Percentiles rank a stretch among this genome's conserved stretches.
Evolutionary conservation across 31 red algal genomes (phyloP).

Genomic region (Porphyra umbilicalis): DNA sequence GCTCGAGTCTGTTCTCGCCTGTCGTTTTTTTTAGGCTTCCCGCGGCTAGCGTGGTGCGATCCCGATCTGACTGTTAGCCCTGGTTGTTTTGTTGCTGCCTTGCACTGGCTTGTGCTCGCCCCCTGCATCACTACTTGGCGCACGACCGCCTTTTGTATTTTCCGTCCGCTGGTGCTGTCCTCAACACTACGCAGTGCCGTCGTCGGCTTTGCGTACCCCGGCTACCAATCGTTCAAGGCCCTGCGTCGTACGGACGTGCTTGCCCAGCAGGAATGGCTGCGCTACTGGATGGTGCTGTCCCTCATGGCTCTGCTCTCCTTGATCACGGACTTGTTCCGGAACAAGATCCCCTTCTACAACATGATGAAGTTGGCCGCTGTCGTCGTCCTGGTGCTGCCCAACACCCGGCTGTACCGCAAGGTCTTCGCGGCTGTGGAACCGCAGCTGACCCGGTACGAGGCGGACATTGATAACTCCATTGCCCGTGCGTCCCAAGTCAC

Average conservation of each 20-base stretch:
- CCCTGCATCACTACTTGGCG: too few relatives aligned
- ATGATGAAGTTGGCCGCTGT: constrained; percentile 46
- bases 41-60: too few relatives aligned
- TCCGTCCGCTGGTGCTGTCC: too few relatives aligned
- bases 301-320: constrained; percentile 24
- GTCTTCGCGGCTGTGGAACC: constrained; percentile 44
- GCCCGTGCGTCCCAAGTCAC: not conserved
- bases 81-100: too few relatives aligned
- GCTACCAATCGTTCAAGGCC: constrained; percentile 72
- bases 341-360: constrained; percentile 43
- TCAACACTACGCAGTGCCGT: not conserved
- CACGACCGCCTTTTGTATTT: too few relatives aligned
- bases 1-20: too few relatives aligned
- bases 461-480: constrained; percentile 39
- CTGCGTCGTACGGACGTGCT: constrained; percentile 39
- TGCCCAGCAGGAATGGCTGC: constrained; percentile 44
- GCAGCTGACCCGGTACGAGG: constrained; percentile 54
- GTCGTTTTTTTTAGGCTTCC: too few relatives aligned
- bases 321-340: constrained; percentile 32
- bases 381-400: constrained; percentile 37
- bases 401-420: constrained; percentile 38
- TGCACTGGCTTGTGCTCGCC: too few relatives aligned
- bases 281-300: constrained; percentile 58
- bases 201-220: constrained; percentile 1
- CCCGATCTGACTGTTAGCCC: not conserved